phyloP scores from a whole-genome alignment of 768 basidiomycete genomes.

The Trametes maxima region DNA sequence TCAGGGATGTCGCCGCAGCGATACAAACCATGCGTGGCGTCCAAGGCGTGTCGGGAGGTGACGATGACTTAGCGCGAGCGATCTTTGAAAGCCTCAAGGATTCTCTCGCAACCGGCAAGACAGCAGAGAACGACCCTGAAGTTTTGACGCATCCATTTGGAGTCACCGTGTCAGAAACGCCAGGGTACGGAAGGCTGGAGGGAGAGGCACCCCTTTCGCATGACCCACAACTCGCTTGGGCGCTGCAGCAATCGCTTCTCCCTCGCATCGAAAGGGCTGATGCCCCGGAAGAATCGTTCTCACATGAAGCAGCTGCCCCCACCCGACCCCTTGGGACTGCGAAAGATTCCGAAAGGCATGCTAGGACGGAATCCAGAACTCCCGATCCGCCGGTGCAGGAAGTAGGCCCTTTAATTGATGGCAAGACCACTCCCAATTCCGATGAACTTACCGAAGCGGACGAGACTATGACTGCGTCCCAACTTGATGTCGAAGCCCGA shows the following conservation, averaged over 20 bases:
- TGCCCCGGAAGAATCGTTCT: not conserved
- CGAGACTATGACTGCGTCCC: conserved; percentile 11
- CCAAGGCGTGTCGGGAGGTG: conserved; percentile 13
- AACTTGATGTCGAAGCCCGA: conserved; percentile 16
- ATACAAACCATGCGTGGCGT: conserved; percentile 44
- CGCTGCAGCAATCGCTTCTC: conserved; percentile 34
- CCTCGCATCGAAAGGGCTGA: conserved; percentile 8
- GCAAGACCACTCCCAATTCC: conserved; percentile 6
- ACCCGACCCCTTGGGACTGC: too few species aligned
- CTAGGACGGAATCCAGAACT: not conserved
- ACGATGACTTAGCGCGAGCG: conserved; percentile 25
- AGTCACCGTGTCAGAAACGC: not conserved
- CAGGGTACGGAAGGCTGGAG: not conserved
- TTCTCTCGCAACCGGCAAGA: not conserved
- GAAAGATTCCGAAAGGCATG: too few species aligned
- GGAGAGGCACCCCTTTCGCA: not conserved
- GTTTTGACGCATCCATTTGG: conserved; percentile 17
- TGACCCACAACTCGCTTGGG: conserved; percentile 34
- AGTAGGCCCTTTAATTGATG: not conserved
- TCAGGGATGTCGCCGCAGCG: conserved; percentile 46
- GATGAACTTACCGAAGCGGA: conserved; percentile 7
- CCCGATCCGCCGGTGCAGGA: not conserved
- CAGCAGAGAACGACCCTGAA: not conserved
- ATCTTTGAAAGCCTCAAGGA: conserved; percentile 28
- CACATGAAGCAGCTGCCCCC: too few species aligned